Percentiles rank a stretch among this genome's conserved stretches.
phyloP scores from a whole-genome alignment of 345 rosid genomes.

The Rhodamnia rubescens region DNA sequence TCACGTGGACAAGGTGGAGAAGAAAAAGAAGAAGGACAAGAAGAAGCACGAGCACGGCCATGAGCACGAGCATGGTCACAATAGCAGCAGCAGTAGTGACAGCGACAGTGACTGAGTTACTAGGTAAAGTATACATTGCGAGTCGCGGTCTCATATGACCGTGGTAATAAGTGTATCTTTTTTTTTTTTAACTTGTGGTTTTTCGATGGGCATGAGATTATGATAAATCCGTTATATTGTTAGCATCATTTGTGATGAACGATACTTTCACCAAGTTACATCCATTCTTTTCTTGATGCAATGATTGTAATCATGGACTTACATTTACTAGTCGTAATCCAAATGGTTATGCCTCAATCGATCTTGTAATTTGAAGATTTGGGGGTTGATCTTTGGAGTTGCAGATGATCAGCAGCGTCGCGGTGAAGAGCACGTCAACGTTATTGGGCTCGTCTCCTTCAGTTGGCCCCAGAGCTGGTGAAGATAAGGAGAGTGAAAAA shows the following conservation, averaged over 20 bases:
- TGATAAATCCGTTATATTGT: background rate
- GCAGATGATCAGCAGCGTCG: background rate
- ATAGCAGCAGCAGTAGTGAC: constrained; percentile 43
- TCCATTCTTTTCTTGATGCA: background rate
- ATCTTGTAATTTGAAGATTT: background rate
- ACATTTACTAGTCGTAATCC: background rate
- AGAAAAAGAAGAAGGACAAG: constrained; percentile 19
- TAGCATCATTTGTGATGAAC: background rate
- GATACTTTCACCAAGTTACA: background rate
- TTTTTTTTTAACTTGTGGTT: too few species aligned
- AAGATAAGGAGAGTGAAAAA: background rate
- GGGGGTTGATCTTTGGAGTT: background rate
- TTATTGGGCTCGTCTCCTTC: background rate
- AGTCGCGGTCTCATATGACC: background rate
- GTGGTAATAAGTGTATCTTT: background rate
- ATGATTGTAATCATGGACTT: background rate
- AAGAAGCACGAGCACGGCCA: background rate
- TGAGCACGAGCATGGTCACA: background rate
- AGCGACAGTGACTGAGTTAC: constrained; percentile 42
- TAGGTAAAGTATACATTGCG: background rate
- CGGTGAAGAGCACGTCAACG: background rate
- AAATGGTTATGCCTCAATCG: background rate
- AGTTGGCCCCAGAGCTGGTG: background rate
- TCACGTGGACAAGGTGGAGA: constrained; percentile 8
- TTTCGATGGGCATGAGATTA: background rate